Base-by-base conservation (phyloP, 2,329 filamentous ascomycete genomes). In the Bimuria novae-zelandiae region DNA sequence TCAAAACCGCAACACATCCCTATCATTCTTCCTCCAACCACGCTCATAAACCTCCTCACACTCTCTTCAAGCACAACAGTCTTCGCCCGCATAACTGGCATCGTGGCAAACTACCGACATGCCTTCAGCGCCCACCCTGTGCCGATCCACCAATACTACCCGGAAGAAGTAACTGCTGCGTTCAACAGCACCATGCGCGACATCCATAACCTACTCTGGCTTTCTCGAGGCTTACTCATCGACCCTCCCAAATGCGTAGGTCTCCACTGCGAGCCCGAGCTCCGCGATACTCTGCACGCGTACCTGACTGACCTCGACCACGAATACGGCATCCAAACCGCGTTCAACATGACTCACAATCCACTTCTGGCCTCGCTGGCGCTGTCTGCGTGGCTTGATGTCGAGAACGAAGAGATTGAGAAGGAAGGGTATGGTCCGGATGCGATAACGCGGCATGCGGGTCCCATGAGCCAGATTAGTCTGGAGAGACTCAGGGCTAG, bases 131-230 rank as follows among this genome's bases (percentile, higher is more conserved):
- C 76, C 22, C 84, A 86, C 52, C 84, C 76, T 19, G 75, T 49
- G 68, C 80, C 70, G 10, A 57, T 73, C 65, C 48, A 77, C 67
- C 56, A 66, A 63, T 61, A 70, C 61, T 61, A 71, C 60, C 42
- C 68, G 45, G 33, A 51, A 59, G 41, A 63, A 65, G 57, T 56
- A 40, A 72, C 71, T 35, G 83, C 85, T 58, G 76, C 82, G 21
- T 92, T 94, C 76, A 96, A 96, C 69, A 88, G 88, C 19, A 92
- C 89, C 69, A 81, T 95, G 27, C 92, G 94, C 85, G 91, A 96
- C 68, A 82, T 92, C 27, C 92, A 90, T 77, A 95, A 95, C 68
- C 85, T 89, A 45, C 72, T 94, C 41, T 95, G 90, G 90, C 84
- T 90, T 7, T 83, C 84, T 19, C 84, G 87, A 11, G 90, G 88